Evolutionary conservation across 2,329 filamentous ascomycete genomes (phyloP).

Genomic region (Colletotrichum sojae): DNA sequence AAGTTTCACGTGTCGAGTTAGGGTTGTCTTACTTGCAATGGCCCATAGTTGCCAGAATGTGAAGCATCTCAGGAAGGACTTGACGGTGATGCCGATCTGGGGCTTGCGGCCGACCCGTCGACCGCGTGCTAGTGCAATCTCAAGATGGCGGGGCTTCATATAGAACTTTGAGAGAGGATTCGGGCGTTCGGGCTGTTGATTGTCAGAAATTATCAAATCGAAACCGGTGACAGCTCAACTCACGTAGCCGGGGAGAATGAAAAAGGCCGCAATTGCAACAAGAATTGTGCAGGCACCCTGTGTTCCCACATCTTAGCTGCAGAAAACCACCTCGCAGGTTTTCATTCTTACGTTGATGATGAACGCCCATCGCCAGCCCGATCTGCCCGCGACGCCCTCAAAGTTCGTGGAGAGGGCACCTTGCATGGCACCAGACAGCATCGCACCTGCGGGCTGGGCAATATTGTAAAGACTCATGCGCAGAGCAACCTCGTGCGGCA

Average conservation of each 20-base stretch:
- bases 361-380: constrained; percentile 58
- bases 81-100: constrained; percentile 29
- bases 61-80: constrained; percentile 31
- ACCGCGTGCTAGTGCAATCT: constrained; percentile 25
- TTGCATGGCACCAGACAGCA: constrained; percentile 71
- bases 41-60: constrained; percentile 33
- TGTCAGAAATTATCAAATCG: not conserved
- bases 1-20: accelerated
- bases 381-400: constrained; percentile 60
- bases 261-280: constrained; percentile 27
- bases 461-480: constrained; percentile 64
- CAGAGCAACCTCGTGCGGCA: constrained; percentile 59
- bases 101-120: constrained; percentile 24
- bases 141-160: constrained; percentile 21
- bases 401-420: constrained; percentile 67
- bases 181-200: constrained; percentile 21
- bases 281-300: constrained; percentile 28
- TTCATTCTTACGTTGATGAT: constrained; percentile 50
- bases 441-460: constrained; percentile 65
- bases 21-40: constrained; percentile 10
- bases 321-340: accelerated
- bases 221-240: not conserved
- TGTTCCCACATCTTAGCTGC: not conserved
- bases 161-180: constrained; percentile 31
- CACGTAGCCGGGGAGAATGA: constrained; percentile 31